Conservation (phyloP, 23 red algal genomes). For the Porphyridium purpureum region DNA sequence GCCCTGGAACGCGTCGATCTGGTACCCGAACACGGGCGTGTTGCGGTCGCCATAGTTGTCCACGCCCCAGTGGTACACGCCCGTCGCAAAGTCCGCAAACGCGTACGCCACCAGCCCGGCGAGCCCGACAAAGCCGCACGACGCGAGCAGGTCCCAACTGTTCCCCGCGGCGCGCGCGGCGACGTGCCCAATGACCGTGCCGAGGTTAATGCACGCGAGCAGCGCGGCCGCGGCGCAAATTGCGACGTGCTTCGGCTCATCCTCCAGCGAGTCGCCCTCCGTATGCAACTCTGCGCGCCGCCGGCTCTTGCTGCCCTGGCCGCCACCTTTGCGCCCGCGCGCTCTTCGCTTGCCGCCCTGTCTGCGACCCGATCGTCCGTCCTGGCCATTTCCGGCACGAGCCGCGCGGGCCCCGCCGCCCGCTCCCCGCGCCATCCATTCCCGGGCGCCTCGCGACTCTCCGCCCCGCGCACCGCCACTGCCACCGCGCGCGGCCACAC, state of each 20-base stretch:
- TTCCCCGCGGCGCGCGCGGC: too few species aligned
- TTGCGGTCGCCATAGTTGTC: slow-evolving; percentile 78
- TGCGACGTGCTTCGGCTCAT: neutral
- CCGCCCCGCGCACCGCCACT: too few species aligned
- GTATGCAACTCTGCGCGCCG: neutral
- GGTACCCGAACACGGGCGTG: slow-evolving; percentile 81
- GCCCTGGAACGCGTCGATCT: slow-evolving; percentile 89
- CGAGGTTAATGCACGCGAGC: neutral
- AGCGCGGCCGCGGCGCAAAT: neutral
- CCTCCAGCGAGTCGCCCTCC: neutral
- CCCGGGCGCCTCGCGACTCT: too few species aligned
- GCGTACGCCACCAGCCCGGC: neutral
- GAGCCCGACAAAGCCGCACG: neutral
- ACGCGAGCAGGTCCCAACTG: neutral
- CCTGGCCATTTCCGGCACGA: too few species aligned
- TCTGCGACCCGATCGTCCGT: too few species aligned
- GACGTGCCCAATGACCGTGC: neutral
- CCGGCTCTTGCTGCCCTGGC: neutral
- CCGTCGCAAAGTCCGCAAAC: slow-evolving; percentile 59
- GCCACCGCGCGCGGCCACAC: too few species aligned
- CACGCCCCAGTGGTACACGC: slow-evolving; percentile 72
- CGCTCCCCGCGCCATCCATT: too few species aligned
- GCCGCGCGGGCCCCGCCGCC: too few species aligned
- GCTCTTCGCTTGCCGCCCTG: too few species aligned
- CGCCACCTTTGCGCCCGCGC: too few species aligned